These are phyloP conservation scores for Aspergillus tanneri DNA, from an alignment of 2,329 filamentous ascomycete species.

Conservation along the genomic window DNA sequence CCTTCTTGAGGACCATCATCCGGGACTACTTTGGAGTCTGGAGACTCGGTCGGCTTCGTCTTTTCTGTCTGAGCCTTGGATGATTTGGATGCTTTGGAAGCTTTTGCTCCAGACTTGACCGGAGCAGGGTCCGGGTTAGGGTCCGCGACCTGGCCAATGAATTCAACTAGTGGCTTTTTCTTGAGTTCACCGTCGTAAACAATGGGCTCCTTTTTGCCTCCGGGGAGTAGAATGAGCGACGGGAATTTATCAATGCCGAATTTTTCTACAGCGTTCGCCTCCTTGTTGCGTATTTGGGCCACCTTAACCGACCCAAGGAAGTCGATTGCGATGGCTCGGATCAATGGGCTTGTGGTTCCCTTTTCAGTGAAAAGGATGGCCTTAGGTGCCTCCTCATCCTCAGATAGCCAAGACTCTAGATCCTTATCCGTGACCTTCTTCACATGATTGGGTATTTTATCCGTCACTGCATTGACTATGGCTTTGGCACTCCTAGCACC, in stretches of 20 bases:
- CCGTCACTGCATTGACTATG: conserved; percentile 81
- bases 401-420: conserved; percentile 69
- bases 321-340: conserved; percentile 85
- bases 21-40: conserved; percentile 49
- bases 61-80: conserved; percentile 34
- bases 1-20: conserved; percentile 35
- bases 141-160: conserved; percentile 73
- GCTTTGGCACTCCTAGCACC: conserved; percentile 78
- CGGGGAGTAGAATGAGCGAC: conserved; percentile 74
- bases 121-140: conserved; percentile 76
- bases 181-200: conserved; percentile 81
- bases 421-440: conserved; percentile 77
- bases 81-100: conserved; percentile 41
- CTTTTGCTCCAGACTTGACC: conserved; percentile 25
- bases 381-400: conserved; percentile 70
- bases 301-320: conserved; percentile 78
- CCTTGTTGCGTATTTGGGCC: conserved; percentile 81
- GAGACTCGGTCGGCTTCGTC: conserved; percentile 53
- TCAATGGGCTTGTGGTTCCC: conserved; percentile 76
- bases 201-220: conserved; percentile 65
- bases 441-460: conserved; percentile 90
- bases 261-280: conserved; percentile 66
- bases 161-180: conserved; percentile 76
- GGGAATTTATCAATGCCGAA: conserved; percentile 80
- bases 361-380: conserved; percentile 93